These are phyloP conservation scores for Waitea zeae DNA, from an alignment of 1,284 basidiomycete genomes.

Conservation along the genomic window DNA sequence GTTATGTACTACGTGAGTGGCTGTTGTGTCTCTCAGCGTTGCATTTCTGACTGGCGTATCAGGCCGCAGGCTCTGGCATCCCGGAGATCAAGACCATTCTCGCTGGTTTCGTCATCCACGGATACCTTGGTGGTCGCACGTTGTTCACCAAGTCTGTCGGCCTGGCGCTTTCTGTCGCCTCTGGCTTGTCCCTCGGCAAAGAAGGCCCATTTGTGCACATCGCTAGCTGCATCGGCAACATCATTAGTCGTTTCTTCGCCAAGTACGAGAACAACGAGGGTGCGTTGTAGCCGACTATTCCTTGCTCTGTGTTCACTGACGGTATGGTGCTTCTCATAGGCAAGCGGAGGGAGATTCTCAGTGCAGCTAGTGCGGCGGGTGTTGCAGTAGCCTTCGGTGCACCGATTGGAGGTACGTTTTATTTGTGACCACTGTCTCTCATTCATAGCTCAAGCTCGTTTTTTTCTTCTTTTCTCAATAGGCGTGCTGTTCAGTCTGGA, in stretches of 20 bases:
- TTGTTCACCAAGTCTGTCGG: constrained; percentile 87
- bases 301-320: neutral
- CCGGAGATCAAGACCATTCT: constrained; percentile 96
- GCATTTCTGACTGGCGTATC: constrained; percentile 1
- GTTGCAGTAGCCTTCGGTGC: constrained; percentile 89
- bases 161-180: constrained; percentile 79
- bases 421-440: too few species aligned
- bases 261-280: constrained; percentile 94
- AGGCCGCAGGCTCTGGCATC: constrained; percentile 92
- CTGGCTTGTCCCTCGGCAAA: constrained; percentile 73
- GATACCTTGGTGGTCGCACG: constrained; percentile 84
- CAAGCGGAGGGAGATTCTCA: constrained; percentile 83
- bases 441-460: too few species aligned
- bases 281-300: constrained; percentile 11
- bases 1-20: constrained; percentile 66
- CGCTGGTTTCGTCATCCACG: constrained; percentile 94
- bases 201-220: constrained; percentile 98
- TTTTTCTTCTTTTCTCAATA: too few species aligned
- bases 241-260: constrained; percentile 70
- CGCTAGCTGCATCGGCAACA: constrained; percentile 88
- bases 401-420: constrained; percentile 86
- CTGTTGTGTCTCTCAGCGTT: constrained; percentile 3
- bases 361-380: constrained; percentile 82
- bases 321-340: constrained; percentile 25
- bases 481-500: constrained; percentile 85